Evolutionary conservation across 2,329 filamentous ascomycete genomes (phyloP).

Genomic region (Drechslerella coelobrocha): DNA sequence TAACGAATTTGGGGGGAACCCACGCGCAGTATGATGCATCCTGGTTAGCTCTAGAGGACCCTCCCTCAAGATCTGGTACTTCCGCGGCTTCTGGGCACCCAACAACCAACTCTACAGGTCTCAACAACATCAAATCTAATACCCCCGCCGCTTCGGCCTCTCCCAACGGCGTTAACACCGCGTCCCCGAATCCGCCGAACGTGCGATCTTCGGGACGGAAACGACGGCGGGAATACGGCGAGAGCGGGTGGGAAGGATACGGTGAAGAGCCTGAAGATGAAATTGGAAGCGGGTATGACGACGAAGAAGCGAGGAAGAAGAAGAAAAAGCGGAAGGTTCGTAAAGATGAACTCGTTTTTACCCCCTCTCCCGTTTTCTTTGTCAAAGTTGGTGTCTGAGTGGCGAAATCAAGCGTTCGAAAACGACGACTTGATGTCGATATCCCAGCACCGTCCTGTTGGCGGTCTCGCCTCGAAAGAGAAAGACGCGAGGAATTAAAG

Average conservation of each 20-base stretch:
- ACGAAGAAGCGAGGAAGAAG: conserved; percentile 55
- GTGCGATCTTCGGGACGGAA: conserved; percentile 43
- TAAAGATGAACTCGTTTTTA: conserved; percentile 21
- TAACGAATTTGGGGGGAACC: conserved; percentile 16
- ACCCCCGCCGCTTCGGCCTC: conserved; percentile 32
- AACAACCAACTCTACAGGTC: conserved; percentile 18
- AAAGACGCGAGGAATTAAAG: neutral
- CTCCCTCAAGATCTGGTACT: conserved; percentile 46
- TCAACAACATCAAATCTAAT: conserved; percentile 41
- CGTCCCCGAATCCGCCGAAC: conserved; percentile 44
- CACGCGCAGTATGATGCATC: conserved; percentile 54
- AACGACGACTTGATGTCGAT: conserved; percentile 32
- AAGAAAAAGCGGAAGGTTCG: conserved; percentile 52
- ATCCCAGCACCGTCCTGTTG: conserved; percentile 14
- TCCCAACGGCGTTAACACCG: conserved; percentile 41
- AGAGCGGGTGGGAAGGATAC: conserved; percentile 57
- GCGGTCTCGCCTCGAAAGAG: neutral
- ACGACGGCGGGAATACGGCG: conserved; percentile 43
- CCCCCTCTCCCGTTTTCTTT: conserved; percentile 13
- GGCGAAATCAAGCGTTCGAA: conserved; percentile 46
- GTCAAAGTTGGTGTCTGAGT: conserved; percentile 47
- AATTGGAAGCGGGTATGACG: conserved; percentile 60
- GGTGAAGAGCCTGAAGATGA: conserved; percentile 60
- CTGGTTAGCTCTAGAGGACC: conserved; percentile 54
- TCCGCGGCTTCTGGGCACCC: conserved; percentile 38